Evolutionary conservation across 805 yeast genomes (phyloP).

Genomic region (Candida lessepsii): DNA sequence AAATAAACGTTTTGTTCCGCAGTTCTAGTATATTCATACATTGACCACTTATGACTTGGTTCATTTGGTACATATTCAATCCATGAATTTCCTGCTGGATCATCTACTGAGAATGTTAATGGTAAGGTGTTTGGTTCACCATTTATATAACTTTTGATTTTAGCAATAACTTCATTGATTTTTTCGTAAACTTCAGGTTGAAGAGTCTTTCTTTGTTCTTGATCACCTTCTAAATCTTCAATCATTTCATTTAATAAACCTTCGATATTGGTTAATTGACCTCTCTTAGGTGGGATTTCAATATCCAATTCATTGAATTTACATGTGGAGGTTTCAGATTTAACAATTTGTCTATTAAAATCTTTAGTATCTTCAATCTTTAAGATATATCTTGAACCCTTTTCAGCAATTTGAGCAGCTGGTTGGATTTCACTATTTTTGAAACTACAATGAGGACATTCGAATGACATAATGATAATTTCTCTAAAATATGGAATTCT

Average conservation of each 20-base stretch:
- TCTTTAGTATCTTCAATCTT: constrained; percentile 69
- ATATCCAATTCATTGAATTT: constrained; percentile 81
- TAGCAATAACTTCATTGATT: constrained; percentile 66
- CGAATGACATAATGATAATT: constrained; percentile 89
- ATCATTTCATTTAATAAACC: constrained; percentile 84
- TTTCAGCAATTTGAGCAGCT: constrained; percentile 88
- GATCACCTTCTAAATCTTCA: constrained; percentile 77
- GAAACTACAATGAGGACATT: constrained; percentile 92
- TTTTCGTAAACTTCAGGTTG: constrained; percentile 77
- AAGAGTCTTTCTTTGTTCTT: constrained; percentile 67
- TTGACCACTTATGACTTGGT: constrained; percentile 86
- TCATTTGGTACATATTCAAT: constrained; percentile 86
- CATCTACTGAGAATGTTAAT: constrained; percentile 75
- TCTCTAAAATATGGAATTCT: constrained; percentile 90
- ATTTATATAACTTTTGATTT: constrained; percentile 57
- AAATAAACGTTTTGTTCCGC: constrained; percentile 84
- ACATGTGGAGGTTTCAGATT: constrained; percentile 81
- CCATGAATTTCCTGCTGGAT: constrained; percentile 98
- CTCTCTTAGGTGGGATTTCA: constrained; percentile 93
- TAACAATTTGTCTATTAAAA: constrained; percentile 86
- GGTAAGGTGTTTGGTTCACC: constrained; percentile 73
- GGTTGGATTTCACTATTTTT: constrained; percentile 93
- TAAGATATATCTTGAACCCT: constrained; percentile 73
- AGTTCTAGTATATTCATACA: constrained; percentile 74
- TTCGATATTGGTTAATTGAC: constrained; percentile 89